Evolutionary conservation across 2,329 filamentous ascomycete species (phyloP), one percentile per base, ranked within the genome.

Genomic region (Cercospora brassicicola): DNA sequence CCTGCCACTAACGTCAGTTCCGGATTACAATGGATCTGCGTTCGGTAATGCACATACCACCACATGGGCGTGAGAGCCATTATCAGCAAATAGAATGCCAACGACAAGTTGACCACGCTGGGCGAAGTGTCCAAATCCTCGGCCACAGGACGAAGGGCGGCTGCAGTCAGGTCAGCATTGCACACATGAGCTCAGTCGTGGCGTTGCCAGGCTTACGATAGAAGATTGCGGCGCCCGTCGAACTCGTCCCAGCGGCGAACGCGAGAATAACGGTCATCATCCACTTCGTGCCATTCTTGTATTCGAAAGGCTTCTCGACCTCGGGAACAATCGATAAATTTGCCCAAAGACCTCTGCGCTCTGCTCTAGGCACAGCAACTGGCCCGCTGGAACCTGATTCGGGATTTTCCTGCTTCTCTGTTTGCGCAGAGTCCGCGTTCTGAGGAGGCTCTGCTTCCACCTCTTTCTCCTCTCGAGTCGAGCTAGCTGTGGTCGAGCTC

Each of bases 41-140:
- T 11, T 15, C 15, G 13, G 15, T 11, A 31, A 15, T 63, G 15
- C 7, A 51, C 62, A 31, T 55, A 64, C 91, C 91, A 95, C 91
- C 91, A 95, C 1, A 95, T 83, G 0, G 92, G 92, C 71, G 93
- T 94, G 56, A 95, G 91, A 65, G 88, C 87, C 91, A 94, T 75
- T 72, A 87, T 83, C 4, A 94, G 83, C 91, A 94, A 92, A 78
- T 94, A 94, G 63, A 94, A 79, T 0, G 92, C 90, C 0, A 94
- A 86, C 0, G 90, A 89, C 66, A 95, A 76, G 78, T 95, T 95
- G 66, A 89, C 88, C 15, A 91, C 81, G 1, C 90, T 90, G 15
- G 86, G 79, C 0, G 86, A 85, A 10, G 89, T 84, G 70, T 89
- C 72, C 42, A 95, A 82, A 23, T 91, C 87, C 4, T 76, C 75